phyloP scores from a whole-genome alignment of 202 grass and related monocot species.

The Eragrostis tef region DNA sequence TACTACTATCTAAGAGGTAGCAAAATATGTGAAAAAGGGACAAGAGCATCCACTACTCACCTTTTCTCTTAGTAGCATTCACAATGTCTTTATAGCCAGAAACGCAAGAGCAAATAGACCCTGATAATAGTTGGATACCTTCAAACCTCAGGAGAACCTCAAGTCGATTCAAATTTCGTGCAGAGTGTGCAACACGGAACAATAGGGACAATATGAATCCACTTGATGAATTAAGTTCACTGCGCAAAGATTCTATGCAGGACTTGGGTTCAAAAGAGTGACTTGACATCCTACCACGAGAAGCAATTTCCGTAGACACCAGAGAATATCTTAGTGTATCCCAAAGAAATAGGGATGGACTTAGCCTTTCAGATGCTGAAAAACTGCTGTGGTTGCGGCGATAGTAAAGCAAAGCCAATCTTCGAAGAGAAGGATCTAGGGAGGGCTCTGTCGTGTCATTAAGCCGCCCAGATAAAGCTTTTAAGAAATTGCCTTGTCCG shows the following conservation, averaged over 20 bases:
- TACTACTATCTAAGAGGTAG: not conserved
- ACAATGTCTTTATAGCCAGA: slow-evolving; percentile 70
- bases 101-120: slow-evolving; percentile 81
- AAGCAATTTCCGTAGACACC: slow-evolving; percentile 82
- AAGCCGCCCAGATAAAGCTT: slow-evolving; percentile 65
- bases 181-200: slow-evolving; percentile 75
- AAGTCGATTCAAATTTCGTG: slow-evolving; percentile 61
- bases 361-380: slow-evolving; percentile 69
- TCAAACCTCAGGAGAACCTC: slow-evolving; percentile 90
- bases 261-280: slow-evolving; percentile 52
- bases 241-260: slow-evolving; percentile 68
- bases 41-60: slow-evolving; percentile 36
- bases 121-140: slow-evolving; percentile 79
- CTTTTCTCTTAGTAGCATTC: slow-evolving; percentile 71
- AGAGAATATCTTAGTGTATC: slow-evolving; percentile 86
- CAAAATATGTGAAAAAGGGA: slow-evolving; percentile 5
- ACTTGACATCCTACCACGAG: slow-evolving; percentile 63
- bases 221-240: slow-evolving; percentile 88
- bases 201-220: slow-evolving; percentile 85
- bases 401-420: slow-evolving; percentile 80
- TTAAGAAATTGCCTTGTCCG: slow-evolving; percentile 69
- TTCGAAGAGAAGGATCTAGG: slow-evolving; percentile 78
- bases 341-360: slow-evolving; percentile 83
- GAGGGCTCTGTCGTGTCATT: slow-evolving; percentile 60
- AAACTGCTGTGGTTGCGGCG: slow-evolving; percentile 63